These are phyloP conservation scores for Aristolochia fimbriata DNA, from an alignment of 164 flowering plant species.

Conservation along the genomic window DNA sequence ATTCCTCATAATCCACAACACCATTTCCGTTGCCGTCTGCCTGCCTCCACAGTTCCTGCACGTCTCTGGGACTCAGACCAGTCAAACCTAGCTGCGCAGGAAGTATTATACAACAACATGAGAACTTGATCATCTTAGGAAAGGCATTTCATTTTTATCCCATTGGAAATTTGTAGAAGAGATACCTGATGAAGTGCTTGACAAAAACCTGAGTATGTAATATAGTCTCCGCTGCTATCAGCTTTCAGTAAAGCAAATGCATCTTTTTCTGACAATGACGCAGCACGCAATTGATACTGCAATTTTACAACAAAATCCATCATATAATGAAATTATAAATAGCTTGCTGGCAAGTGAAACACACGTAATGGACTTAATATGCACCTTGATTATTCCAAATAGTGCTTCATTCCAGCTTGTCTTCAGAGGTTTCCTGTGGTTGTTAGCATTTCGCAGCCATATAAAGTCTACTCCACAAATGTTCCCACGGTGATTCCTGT, in stretches of 20 bases:
- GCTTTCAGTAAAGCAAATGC: constrained; percentile 82
- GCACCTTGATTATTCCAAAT: constrained; percentile 84
- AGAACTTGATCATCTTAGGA: neutral
- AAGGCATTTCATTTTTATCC: neutral
- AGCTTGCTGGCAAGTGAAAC: neutral
- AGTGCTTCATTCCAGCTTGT: constrained; percentile 92
- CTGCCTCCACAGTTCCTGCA: constrained; percentile 71
- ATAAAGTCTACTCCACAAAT: constrained; percentile 96
- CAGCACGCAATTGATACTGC: constrained; percentile 65
- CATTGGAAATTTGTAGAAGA: neutral
- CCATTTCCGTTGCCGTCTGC: constrained; percentile 79
- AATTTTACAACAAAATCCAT: neutral
- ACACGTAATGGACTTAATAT: neutral
- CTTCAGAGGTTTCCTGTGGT: constrained; percentile 53
- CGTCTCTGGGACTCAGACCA: constrained; percentile 61
- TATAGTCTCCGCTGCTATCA: constrained; percentile 46
- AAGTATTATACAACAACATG: constrained; percentile 6
- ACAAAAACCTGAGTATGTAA: constrained; percentile 69
- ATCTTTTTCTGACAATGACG: constrained; percentile 55
- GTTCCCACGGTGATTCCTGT: constrained; percentile 87
- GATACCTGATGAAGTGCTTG: constrained; percentile 77
- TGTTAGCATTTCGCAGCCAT: constrained; percentile 93
- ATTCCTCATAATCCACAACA: constrained; percentile 60
- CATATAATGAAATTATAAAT: neutral
- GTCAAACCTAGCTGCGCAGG: constrained; percentile 57